Evolutionary conservation across 73 alveolate genomes (phyloP), one percentile per base, ranked within the genome.

Genomic region (Stentor coeruleus): DNA sequence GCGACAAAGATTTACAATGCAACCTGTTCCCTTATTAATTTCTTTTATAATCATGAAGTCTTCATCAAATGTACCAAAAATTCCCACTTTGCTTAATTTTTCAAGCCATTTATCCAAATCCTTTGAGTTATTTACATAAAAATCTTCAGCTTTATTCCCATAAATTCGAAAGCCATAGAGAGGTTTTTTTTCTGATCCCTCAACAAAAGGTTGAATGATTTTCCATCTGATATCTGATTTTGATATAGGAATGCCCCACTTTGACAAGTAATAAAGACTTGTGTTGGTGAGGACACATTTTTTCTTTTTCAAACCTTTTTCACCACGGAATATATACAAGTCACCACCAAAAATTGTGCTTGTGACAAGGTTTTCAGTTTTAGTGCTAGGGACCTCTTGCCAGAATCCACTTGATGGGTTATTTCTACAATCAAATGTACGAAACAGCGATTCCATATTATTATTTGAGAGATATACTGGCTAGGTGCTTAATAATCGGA

Each of bases 121-220:
- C 37, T 33, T 26, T 0, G 39, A 28, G 79, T 20, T 15, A 2
- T 20, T 20, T 40, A 33, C 39, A 40, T 66, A 66, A 66, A 66
- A 66, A 40, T 66, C 79, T 2, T 66, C 37, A 20, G 33, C 14
- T 1, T 66, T 26, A 2, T 31, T 31, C 1, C 1, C 37, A 26
- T 66, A 40, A 1, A 66, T 37, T 26, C 79, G n/a, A 2, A 66
- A 66, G 0, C 79, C 79, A 2, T 66, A 66, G 36, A 0, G 36
- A 2, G 79, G 3, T 14, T 0, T 2, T 14, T 33, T 33, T 66
- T 1, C 1, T 37, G 26, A 11, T 26, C 14, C 2, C 2, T 66
- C 79, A 20, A 26, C 41, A 66, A 66, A 66, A 66, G 79, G 79
- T 40, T 66, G 49, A 20, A 66, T 6, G 28, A 26, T 59, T 59